A percentile compares a stretch with the other conserved stretches of the same genome.
These are phyloP conservation scores for Diaporthe sp. DNA, from an alignment of 2,329 filamentous ascomycete species.

Conservation along the genomic window DNA sequence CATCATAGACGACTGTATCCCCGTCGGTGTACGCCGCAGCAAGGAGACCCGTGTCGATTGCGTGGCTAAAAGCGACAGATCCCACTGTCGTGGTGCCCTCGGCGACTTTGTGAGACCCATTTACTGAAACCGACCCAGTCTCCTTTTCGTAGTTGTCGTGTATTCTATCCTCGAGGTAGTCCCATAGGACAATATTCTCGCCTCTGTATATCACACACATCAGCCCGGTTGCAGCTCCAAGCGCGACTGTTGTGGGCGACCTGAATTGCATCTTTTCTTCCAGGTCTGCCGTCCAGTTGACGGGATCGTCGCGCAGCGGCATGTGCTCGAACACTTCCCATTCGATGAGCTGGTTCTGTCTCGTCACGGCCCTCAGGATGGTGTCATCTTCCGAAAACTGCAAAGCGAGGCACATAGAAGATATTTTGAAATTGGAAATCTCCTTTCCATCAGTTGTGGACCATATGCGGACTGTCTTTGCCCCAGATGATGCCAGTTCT, in stretches of 20 bases:
- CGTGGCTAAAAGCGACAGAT: constrained; percentile 45
- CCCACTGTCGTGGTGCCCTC: constrained; percentile 40
- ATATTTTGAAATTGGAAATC: too few relatives aligned
- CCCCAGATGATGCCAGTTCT: too few relatives aligned
- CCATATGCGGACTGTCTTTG: too few relatives aligned
- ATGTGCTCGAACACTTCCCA: not conserved
- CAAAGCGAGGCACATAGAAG: too few relatives aligned
- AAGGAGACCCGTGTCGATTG: constrained; percentile 43
- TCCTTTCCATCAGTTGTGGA: too few relatives aligned
- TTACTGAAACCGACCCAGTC: constrained; percentile 40
- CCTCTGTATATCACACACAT: constrained; percentile 48
- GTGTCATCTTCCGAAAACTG: too few relatives aligned
- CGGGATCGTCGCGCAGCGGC: constrained; percentile 28
- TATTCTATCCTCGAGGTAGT: constrained; percentile 42
- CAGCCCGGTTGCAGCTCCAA: constrained; percentile 42
- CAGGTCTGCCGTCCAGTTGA: constrained; percentile 38
- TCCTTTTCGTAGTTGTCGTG: constrained; percentile 47
- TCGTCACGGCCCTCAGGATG: too few relatives aligned
- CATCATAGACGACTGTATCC: constrained; percentile 47
- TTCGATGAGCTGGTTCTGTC: constrained; percentile 20
- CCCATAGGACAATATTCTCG: constrained; percentile 47
- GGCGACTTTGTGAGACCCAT: constrained; percentile 32
- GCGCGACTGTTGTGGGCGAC: constrained; percentile 41
- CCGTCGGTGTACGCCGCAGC: constrained; percentile 49
- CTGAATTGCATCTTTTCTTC: constrained; percentile 41